A percentile compares a stretch with the other conserved stretches of the same genome.
Conservation (phyloP, 2,329 filamentous ascomycete genomes). For the Achaetomium macrosporum region DNA sequence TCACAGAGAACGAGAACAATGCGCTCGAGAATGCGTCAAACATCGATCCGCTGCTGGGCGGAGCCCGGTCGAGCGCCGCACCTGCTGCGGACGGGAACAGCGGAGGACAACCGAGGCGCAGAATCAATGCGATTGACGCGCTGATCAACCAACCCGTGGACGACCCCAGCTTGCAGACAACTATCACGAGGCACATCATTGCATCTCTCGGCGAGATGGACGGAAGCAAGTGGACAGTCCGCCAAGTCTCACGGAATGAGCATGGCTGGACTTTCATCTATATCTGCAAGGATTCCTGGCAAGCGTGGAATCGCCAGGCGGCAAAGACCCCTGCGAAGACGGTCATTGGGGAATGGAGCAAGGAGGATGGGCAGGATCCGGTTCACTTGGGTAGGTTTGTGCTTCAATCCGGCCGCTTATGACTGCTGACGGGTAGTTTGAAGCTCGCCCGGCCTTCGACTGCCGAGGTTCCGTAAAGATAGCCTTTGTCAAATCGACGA, state of each 20-base stretch:
- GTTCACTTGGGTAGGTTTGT: slow-evolving; percentile 37
- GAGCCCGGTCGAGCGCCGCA: slow-evolving; percentile 20
- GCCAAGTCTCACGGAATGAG: slow-evolving; percentile 38
- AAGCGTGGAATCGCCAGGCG: slow-evolving; percentile 45
- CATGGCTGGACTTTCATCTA: slow-evolving; percentile 52
- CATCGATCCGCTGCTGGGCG: slow-evolving; percentile 33
- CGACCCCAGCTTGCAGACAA: slow-evolving; percentile 43
- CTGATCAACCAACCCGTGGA: slow-evolving; percentile 45
- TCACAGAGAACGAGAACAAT: slow-evolving; percentile 34
- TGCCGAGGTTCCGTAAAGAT: slow-evolving; percentile 49
- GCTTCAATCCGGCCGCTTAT: neutral
- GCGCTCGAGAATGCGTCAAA: slow-evolving; percentile 23
- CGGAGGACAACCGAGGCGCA: slow-evolving; percentile 30
- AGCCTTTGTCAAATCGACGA: slow-evolving; percentile 42
- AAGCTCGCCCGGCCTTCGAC: slow-evolving; percentile 54
- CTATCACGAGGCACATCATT: slow-evolving; percentile 45
- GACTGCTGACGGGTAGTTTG: slow-evolving; percentile 12
- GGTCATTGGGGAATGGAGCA: slow-evolving; percentile 45
- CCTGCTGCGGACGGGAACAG: slow-evolving; percentile 6
- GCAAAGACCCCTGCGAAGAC: slow-evolving; percentile 36
- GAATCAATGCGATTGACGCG: slow-evolving; percentile 40
- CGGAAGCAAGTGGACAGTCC: slow-evolving; percentile 43
- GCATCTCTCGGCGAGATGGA: slow-evolving; percentile 40
- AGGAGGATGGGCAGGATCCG: slow-evolving; percentile 41
- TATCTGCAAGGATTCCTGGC: slow-evolving; percentile 47